These are phyloP conservation scores for Wickerhamiella musiphila DNA, from an alignment of 805 yeast species.

Conservation along the genomic window DNA sequence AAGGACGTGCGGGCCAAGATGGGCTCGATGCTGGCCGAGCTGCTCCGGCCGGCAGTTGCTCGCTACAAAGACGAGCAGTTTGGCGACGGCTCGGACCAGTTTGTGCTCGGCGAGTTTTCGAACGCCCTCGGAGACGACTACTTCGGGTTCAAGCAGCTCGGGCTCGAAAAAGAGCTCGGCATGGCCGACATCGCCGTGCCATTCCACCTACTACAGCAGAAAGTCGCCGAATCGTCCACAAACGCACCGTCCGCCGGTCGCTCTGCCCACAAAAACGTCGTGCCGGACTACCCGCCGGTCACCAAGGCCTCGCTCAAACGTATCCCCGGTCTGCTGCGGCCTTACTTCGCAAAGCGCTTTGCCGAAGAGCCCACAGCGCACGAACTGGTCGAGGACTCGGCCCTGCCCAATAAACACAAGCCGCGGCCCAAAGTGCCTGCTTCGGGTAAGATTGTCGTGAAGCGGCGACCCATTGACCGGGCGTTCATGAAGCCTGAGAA, in stretches of 20 bases:
- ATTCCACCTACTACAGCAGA: slow-evolving; percentile 54
- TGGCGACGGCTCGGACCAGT: slow-evolving; percentile 83
- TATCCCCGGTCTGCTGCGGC: slow-evolving; percentile 41
- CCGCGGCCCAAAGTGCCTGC: slow-evolving; percentile 27
- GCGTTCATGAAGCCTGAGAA: slow-evolving; percentile 12
- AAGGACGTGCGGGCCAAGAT: slow-evolving; percentile 50
- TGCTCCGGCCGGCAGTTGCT: slow-evolving; percentile 53
- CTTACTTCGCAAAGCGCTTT: slow-evolving; percentile 28
- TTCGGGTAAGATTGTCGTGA: slow-evolving; percentile 25
- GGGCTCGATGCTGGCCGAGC: slow-evolving; percentile 54
- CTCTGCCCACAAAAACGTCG: slow-evolving; percentile 29
- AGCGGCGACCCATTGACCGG: slow-evolving; percentile 28
- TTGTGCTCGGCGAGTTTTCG: slow-evolving; percentile 86
- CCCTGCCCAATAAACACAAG: slow-evolving; percentile 61
- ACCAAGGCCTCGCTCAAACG: slow-evolving; percentile 32
- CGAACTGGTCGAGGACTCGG: slow-evolving; percentile 61
- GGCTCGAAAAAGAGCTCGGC: slow-evolving; percentile 82
- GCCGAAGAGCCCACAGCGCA: slow-evolving; percentile 13
- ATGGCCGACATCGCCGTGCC: slow-evolving; percentile 76
- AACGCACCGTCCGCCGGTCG: slow-evolving; percentile 21
- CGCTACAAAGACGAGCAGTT: slow-evolving; percentile 50
- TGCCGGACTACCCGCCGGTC: slow-evolving; percentile 34
- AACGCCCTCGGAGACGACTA: slow-evolving; percentile 91
- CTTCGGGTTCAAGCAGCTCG: slow-evolving; percentile 90
- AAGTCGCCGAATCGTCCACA: slow-evolving; percentile 16